Evolutionary conservation across 2,329 filamentous ascomycete species (phyloP), one percentile per base, ranked within the genome.

Genomic region (Diaporthe capsici): DNA sequence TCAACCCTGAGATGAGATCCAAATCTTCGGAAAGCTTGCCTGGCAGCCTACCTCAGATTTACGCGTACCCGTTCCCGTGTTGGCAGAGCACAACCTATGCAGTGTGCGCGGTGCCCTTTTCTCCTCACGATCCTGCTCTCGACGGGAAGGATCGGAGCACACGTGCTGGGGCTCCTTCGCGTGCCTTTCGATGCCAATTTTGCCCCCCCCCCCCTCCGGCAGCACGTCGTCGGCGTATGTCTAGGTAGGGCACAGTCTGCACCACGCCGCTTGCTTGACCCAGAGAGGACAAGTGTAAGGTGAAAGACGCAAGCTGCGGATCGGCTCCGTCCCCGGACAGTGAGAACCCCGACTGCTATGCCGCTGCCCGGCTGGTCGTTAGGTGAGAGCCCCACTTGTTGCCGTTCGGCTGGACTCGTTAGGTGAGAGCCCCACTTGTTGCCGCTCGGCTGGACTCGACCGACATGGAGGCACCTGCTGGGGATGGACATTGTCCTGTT

Each of bases 91-190:
- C 39, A 49, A 6, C 31, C 44, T n/a, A 10, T n/a, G 15, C 8
- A 42, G n/a, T 20, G 49, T 68, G 65, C 31, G 49, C 31, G 49
- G 65, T 55, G 5, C 34, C 49, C 65, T 70, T 55, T 68, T 67
- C 22, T 25, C 13, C n/a, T 70, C 37, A 55, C 15, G n/a, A 53
- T 60, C 70, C 70, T 49, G 2, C 61, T 72, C 55, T 42, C n/a
- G 34, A 63, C 71, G 34, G 55, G 55, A 61, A 61, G 53, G 51
- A 51, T 60, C 12, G 17, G 57, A 39, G 31, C 31, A 72, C 57
- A 72, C 57, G 57, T 63, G 55, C 15, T 72, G 55, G 55, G 51
- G 70, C 65, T 70, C 65, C 65, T 70, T 55, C 65, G 65, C 34
- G 34, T 55, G 22, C n/a, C 65, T 31, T 12, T n/a, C 8, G 17